Evolutionary conservation across 2,329 filamentous ascomycete species (phyloP).

Genomic region (Colletotrichum sp.): DNA sequence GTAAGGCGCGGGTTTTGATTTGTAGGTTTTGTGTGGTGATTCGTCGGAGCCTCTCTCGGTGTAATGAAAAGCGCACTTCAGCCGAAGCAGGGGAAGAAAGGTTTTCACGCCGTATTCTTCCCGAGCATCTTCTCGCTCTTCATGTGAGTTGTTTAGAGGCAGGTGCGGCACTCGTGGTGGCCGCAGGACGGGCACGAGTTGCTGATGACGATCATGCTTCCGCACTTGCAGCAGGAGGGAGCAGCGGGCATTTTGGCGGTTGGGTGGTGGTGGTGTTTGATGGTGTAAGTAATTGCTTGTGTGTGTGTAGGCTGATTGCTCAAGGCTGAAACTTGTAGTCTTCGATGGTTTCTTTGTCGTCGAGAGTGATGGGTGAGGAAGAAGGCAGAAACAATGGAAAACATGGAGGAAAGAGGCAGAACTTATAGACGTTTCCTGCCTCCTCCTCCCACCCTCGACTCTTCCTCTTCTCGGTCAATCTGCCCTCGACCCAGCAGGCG

Average conservation of each 20-base stretch:
- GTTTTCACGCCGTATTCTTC: background rate
- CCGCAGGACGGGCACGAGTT: conserved; percentile 55
- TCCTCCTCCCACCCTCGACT: background rate
- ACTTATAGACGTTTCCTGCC: conserved; percentile 12
- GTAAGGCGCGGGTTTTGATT: background rate
- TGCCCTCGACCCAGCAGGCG: background rate
- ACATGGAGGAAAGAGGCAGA: background rate
- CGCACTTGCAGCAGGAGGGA: conserved; percentile 61
- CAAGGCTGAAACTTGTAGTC: background rate
- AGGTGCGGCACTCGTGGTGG: conserved; percentile 55
- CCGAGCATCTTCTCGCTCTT: background rate
- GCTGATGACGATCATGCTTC: conserved; percentile 62
- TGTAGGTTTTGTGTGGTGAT: background rate
- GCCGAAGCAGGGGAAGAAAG: background rate
- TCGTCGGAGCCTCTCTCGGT: conserved; percentile 17
- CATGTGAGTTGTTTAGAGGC: conserved; percentile 32
- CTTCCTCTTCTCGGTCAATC: background rate
- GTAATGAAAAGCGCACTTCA: background rate
- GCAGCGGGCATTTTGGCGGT: conserved; percentile 45
- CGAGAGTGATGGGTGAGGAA: background rate
- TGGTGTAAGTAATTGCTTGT: conserved; percentile 15
- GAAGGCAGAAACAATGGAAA: accelerated
- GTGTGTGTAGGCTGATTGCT: background rate
- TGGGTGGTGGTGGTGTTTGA: background rate
- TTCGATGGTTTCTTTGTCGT: background rate